Conservation (phyloP, 257 asterid genomes). For the Solanum paucissectum region DNA sequence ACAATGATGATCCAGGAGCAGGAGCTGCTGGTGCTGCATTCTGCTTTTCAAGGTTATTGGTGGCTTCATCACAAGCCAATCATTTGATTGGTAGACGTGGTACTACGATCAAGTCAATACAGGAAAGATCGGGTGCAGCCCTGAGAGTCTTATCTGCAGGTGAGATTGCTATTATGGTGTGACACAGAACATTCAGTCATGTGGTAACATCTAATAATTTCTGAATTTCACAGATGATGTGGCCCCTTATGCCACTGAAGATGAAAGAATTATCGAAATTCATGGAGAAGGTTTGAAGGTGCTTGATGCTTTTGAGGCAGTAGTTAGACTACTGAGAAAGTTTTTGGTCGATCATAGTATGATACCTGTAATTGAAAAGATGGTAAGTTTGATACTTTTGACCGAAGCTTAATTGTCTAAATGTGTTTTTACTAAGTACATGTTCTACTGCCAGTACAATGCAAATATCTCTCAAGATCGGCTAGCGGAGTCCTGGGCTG, state of each 20-base stretch:
- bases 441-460: constrained; percentile 35
- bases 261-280: constrained; percentile 75
- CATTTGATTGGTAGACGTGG: constrained; percentile 78
- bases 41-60: constrained; percentile 51
- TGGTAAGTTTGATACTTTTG: constrained; percentile 31
- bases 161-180: constrained; percentile 2
- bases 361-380: constrained; percentile 74
- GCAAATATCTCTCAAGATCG: constrained; percentile 47
- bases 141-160: constrained; percentile 58
- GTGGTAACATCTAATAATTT: background rate
- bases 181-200: background rate
- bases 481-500: constrained; percentile 50
- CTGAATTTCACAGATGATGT: constrained; percentile 37
- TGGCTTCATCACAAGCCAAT: constrained; percentile 70
- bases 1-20: constrained; percentile 21
- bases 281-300: constrained; percentile 79
- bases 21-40: constrained; percentile 37
- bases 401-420: background rate
- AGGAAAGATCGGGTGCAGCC: constrained; percentile 57
- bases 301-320: constrained; percentile 67
- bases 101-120: constrained; percentile 58
- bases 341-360: constrained; percentile 78
- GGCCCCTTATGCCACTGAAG: constrained; percentile 63
- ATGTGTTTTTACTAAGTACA: background rate
- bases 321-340: constrained; percentile 65